A percentile compares a stretch with the other conserved stretches of the same genome.
phyloP scores from a whole-genome alignment of 2,329 filamentous ascomycete genomes.

The Zelopaecilomyces penicillatus region DNA sequence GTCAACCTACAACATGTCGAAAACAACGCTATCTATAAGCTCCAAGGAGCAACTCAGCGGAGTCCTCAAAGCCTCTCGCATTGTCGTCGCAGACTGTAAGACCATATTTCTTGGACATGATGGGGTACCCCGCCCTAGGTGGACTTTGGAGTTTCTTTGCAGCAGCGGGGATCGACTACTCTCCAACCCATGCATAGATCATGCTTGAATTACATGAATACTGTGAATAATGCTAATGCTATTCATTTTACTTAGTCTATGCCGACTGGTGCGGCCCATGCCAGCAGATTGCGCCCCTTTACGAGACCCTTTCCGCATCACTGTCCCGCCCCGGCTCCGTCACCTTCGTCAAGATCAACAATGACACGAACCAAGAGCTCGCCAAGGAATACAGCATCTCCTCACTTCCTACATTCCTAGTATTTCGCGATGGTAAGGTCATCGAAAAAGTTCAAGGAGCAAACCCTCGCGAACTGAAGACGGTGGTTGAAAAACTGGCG shows the following conservation, averaged over 20 bases:
- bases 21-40: constrained; percentile 23
- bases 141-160: background rate
- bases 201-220: too few species aligned
- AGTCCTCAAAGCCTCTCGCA: constrained; percentile 61
- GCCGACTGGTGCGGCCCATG: constrained; percentile 82
- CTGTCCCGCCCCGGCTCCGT: constrained; percentile 65
- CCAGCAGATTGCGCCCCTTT: constrained; percentile 74
- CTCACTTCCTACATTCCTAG: constrained; percentile 82
- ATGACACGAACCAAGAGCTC: constrained; percentile 66
- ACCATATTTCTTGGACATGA: constrained; percentile 1
- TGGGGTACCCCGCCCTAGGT: constrained; percentile 14
- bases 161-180: background rate
- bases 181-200: background rate
- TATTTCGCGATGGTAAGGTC: constrained; percentile 66
- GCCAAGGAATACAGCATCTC: constrained; percentile 65
- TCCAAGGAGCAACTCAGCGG: constrained; percentile 56
- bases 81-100: constrained; percentile 88
- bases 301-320: constrained; percentile 64
- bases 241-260: constrained; percentile 53
- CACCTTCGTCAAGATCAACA: constrained; percentile 82
- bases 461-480: constrained; percentile 60
- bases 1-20: constrained; percentile 17
- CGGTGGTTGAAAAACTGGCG: constrained; percentile 62
- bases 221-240: constrained; percentile 10
- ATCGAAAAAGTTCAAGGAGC: constrained; percentile 66